Conservation (phyloP, 2,329 filamentous ascomycete species). For the Penicillium capsulatum region DNA sequence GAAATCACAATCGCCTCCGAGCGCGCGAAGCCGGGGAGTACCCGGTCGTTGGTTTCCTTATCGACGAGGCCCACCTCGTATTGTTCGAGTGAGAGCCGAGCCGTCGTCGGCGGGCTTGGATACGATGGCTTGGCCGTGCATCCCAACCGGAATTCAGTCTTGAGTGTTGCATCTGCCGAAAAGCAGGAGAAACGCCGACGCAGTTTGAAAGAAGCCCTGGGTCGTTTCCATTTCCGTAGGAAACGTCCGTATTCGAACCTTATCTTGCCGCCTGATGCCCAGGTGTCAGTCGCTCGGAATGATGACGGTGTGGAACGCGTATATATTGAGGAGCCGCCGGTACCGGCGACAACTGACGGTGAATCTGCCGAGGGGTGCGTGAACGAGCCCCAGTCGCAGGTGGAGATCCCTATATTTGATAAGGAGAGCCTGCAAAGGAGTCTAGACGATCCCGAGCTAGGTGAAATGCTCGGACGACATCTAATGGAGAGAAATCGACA, state of each 20-base stretch:
- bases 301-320: conserved; percentile 34
- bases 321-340: conserved; percentile 25
- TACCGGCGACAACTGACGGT: conserved; percentile 4
- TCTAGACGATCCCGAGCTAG: conserved; percentile 30
- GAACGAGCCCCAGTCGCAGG: conserved; percentile 18
- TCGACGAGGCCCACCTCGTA: conserved; percentile 41
- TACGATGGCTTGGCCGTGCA: conserved; percentile 13
- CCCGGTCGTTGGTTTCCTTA: conserved; percentile 36
- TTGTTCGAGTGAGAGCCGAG: conserved; percentile 34
- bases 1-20: conserved; percentile 32
- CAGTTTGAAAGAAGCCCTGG: conserved; percentile 34
- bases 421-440: conserved; percentile 34
- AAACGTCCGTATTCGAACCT: conserved; percentile 29
- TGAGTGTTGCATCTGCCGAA: conserved; percentile 26
- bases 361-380: conserved; percentile 10
- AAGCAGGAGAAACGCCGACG: conserved; percentile 31
- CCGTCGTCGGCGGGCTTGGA: conserved; percentile 14
- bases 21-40: conserved; percentile 29
- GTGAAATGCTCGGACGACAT: conserved; percentile 31
- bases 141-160: conserved; percentile 25
- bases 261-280: conserved; percentile 27
- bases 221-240: conserved; percentile 36
- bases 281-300: conserved; percentile 25
- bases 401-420: conserved; percentile 37
- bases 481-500: conserved; percentile 29